These are phyloP conservation scores for Trichoderma koningii DNA, from an alignment of 2,329 filamentous ascomycete species.

Conservation along the genomic window DNA sequence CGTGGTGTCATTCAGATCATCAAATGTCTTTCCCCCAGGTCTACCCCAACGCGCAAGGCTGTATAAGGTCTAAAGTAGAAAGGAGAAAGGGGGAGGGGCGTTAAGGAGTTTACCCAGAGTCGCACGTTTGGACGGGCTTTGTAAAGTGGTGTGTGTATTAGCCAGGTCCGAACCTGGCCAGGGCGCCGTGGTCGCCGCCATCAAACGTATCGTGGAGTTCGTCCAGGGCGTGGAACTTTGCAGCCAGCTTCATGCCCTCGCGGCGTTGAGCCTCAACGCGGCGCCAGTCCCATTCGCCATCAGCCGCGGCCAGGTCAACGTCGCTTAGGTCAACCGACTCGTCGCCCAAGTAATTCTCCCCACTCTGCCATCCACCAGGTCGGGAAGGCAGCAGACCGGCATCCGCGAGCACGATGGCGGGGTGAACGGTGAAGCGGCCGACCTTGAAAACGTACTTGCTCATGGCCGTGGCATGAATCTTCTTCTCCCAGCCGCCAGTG, in stretches of 20 bases:
- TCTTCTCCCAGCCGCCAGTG: conserved; percentile 57
- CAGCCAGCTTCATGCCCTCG: conserved; percentile 57
- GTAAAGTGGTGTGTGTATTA: conserved; percentile 29
- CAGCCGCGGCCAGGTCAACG: conserved; percentile 39
- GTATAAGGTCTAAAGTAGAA: conserved; percentile 21
- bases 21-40: conserved; percentile 9
- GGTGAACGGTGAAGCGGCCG: conserved; percentile 79
- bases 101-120: background rate
- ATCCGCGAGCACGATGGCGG: conserved; percentile 71
- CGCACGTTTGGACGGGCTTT: background rate
- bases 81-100: conserved; percentile 6
- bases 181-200: conserved; percentile 53
- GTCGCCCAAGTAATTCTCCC: conserved; percentile 47
- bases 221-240: conserved; percentile 60
- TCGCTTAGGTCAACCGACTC: conserved; percentile 44
- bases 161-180: conserved; percentile 52
- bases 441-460: conserved; percentile 85
- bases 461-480: conserved; percentile 69
- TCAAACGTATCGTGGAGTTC: conserved; percentile 55
- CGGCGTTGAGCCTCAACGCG: conserved; percentile 57
- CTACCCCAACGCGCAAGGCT: conserved; percentile 3
- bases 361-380: conserved; percentile 64
- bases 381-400: conserved; percentile 73
- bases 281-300: conserved; percentile 59
- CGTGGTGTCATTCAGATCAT: conserved; percentile 20